phyloP scores from a whole-genome alignment of 192 early-diverging fungal species.

The Entomortierella parvispora region DNA sequence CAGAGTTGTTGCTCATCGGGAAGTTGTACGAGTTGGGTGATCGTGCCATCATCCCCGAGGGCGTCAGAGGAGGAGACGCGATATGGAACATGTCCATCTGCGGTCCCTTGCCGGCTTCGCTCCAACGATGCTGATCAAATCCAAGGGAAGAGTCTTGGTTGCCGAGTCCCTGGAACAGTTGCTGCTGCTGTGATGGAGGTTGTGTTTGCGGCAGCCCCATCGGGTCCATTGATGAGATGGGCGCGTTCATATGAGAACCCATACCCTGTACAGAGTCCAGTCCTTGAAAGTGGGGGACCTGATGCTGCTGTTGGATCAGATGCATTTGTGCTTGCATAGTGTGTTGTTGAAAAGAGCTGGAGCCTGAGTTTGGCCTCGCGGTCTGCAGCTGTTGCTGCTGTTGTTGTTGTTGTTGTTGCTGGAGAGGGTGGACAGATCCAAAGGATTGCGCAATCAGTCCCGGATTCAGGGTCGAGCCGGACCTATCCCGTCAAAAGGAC shows the following conservation, averaged over 20 bases:
- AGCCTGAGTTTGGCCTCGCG: background rate
- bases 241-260: conserved; percentile 21
- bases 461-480: conserved; percentile 11
- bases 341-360: conserved; percentile 10
- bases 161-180: conserved; percentile 15
- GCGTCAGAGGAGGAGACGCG: conserved; percentile 40
- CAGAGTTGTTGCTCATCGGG: conserved; percentile 17
- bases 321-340: conserved; percentile 23
- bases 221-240: background rate
- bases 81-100: conserved; percentile 45
- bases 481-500: too few species aligned
- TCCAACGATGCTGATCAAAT: conserved; percentile 32
- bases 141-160: conserved; percentile 29
- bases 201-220: conserved; percentile 17
- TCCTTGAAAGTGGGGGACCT: conserved; percentile 32
- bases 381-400: conserved; percentile 16
- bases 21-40: conserved; percentile 26
- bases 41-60: conserved; percentile 32
- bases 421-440: conserved; percentile 25
- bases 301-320: conserved; percentile 35
- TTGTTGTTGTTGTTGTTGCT: conserved; percentile 39
- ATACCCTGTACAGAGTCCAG: conserved; percentile 24
- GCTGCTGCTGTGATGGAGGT: conserved; percentile 6
- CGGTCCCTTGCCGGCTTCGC: conserved; percentile 13
- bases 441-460: conserved; percentile 29